Percentiles rank a stretch among this genome's conserved stretches.
phyloP scores from a whole-genome alignment of 148 eudicot species.

The Camellia lanceoleosa region DNA sequence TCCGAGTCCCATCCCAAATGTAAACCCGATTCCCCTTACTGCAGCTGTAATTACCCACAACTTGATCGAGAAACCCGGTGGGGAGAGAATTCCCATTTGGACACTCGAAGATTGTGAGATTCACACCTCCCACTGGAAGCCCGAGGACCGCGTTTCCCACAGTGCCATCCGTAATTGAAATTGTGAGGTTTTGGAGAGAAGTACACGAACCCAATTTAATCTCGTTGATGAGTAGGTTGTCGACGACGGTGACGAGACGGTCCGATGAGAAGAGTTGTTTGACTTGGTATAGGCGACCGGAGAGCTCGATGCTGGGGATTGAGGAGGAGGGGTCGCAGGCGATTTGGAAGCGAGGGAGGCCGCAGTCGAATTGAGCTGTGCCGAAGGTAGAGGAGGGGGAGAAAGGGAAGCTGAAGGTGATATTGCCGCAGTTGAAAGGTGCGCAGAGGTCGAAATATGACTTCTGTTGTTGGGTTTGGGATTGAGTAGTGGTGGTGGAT shows the following conservation, averaged over 20 bases:
- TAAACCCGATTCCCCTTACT: neutral
- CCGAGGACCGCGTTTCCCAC: neutral
- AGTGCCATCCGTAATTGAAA: neutral
- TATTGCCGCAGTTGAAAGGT: neutral
- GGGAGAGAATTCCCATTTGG: neutral
- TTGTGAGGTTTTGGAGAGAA: neutral
- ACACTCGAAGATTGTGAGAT: neutral
- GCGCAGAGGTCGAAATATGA: neutral
- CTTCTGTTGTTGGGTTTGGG: neutral
- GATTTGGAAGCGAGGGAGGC: constrained; percentile 8
- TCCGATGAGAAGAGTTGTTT: neutral
- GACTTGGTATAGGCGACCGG: neutral
- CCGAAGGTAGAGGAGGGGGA: neutral
- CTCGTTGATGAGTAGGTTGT: neutral
- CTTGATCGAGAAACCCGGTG: neutral
- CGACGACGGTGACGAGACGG: neutral
- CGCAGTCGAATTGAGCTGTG: neutral
- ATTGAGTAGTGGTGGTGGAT: neutral
- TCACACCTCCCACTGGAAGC: neutral
- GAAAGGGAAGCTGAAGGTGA: neutral
- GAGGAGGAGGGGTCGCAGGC: neutral
- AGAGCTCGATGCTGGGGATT: neutral
- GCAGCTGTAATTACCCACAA: neutral
- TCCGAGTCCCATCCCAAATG: neutral
- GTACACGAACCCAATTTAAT: neutral